Conservation (phyloP, 305 asterid genomes). For the Fraxinus angustifolia region DNA sequence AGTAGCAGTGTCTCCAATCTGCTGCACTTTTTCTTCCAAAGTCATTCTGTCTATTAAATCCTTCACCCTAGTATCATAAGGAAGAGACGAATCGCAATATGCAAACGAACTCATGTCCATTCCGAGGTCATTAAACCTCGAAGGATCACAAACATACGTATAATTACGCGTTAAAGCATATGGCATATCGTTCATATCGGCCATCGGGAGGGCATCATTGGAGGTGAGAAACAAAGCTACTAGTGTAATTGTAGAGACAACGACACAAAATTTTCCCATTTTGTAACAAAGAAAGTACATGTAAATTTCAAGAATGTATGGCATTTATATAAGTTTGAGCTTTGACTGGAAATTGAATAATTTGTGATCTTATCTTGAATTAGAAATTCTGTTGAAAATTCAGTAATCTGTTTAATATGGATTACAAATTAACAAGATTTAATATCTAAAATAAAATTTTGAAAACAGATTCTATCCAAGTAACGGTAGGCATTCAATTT, state of each 20-base stretch:
- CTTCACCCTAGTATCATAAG: slow-evolving; percentile 29
- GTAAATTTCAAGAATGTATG: not conserved
- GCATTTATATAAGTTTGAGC: not conserved
- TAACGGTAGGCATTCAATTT: not conserved
- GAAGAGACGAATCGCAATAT: slow-evolving; percentile 25
- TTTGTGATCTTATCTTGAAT: not conserved
- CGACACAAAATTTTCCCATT: not conserved
- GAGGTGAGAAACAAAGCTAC: not conserved
- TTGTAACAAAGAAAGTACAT: not conserved
- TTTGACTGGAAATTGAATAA: not conserved
- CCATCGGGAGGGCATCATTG: not conserved
- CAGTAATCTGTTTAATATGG: not conserved
- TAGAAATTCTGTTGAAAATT: not conserved
- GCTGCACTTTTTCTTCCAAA: slow-evolving; percentile 29
- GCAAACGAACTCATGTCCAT: slow-evolving; percentile 25
- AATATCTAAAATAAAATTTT: not conserved
- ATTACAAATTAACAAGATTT: not conserved
- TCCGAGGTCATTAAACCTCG: slow-evolving; percentile 31
- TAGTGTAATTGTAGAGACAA: not conserved
- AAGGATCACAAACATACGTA: slow-evolving; percentile 28
- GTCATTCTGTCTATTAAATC: slow-evolving; percentile 44
- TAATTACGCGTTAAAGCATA: slow-evolving; percentile 4
- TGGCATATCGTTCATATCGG: not conserved
- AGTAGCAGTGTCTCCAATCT: slow-evolving; percentile 30
- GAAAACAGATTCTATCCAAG: not conserved